Percentiles rank a stretch among this genome's conserved stretches.
These are phyloP conservation scores for Blastomyces gilchristii DNA, from an alignment of 2,329 filamentous ascomycete genomes.

Conservation along the genomic window DNA sequence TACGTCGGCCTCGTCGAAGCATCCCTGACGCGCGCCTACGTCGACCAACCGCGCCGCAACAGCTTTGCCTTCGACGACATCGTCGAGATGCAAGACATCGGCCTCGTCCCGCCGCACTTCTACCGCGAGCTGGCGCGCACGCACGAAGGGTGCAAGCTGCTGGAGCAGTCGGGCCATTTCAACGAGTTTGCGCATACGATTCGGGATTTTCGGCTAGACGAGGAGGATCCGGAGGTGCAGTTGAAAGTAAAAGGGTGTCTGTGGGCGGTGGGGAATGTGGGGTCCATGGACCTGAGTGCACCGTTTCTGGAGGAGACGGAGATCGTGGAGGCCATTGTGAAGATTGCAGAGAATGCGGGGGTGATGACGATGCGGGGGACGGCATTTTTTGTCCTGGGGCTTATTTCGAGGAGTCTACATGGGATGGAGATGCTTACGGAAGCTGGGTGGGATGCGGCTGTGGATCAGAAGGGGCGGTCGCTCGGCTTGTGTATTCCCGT, in stretches of 20 bases:
- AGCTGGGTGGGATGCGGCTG: slow-evolving; percentile 85
- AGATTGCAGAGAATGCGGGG: slow-evolving; percentile 76
- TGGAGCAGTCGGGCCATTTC: slow-evolving; percentile 91
- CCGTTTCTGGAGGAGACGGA: slow-evolving; percentile 86
- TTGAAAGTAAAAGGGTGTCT: slow-evolving; percentile 93
- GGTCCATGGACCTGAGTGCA: slow-evolving; percentile 93
- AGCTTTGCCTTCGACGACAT: slow-evolving; percentile 45
- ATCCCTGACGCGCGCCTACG: slow-evolving; percentile 78
- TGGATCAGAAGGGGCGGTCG: slow-evolving; percentile 69
- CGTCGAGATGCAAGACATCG: slow-evolving; percentile 49
- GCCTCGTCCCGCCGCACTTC: slow-evolving; percentile 83
- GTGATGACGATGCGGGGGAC: slow-evolving; percentile 91
- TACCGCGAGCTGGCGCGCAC: slow-evolving; percentile 92
- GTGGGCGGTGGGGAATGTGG: slow-evolving; percentile 96
- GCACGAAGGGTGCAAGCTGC: slow-evolving; percentile 76
- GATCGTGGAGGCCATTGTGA: slow-evolving; percentile 75
- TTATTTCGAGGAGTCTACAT: slow-evolving; percentile 85
- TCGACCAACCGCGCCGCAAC: slow-evolving; percentile 41
- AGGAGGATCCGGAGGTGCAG: slow-evolving; percentile 73
- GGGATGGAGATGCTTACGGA: slow-evolving; percentile 85
- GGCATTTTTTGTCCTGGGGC: slow-evolving; percentile 86
- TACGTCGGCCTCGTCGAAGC: slow-evolving; percentile 93
- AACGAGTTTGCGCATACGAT: slow-evolving; percentile 86
- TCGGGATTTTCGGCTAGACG: slow-evolving; percentile 73
- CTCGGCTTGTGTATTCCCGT: slow-evolving; percentile 80